A percentile compares a stretch with the other conserved stretches of the same genome.
Evolutionary conservation across 1,284 basidiomycete genomes (phyloP).

Genomic region (Abortiporus biennis): DNA sequence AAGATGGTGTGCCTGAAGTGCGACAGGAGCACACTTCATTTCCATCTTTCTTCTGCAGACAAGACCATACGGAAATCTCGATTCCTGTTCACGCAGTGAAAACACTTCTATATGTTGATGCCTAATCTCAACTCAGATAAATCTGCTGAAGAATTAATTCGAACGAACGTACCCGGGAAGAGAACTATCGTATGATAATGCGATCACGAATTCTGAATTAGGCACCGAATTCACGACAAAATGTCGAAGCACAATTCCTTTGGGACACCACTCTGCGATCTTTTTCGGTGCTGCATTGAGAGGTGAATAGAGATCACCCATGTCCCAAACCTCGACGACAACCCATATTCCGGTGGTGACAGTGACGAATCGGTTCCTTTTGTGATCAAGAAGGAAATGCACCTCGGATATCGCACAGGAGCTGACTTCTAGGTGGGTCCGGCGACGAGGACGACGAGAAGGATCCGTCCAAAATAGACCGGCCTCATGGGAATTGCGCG

Average conservation of each 20-base stretch:
- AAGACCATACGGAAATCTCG: not conserved
- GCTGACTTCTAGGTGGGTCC: constrained; percentile 19
- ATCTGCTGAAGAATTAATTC: not conserved
- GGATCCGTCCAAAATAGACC: constrained; percentile 39
- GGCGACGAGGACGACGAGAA: constrained; percentile 18
- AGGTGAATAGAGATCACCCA: too few relatives aligned
- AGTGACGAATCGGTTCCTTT: constrained; percentile 39
- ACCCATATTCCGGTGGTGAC: constrained; percentile 56
- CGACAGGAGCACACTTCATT: constrained; percentile 37
- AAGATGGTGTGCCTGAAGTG: constrained; percentile 42
- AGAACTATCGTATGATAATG: constrained; percentile 37
- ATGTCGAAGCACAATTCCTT: constrained; percentile 43
- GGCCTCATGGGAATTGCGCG: constrained; percentile 35
- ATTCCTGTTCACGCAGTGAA: constrained; percentile 4
- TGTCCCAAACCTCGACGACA: constrained; percentile 45
- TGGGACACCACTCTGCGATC: constrained; percentile 44
- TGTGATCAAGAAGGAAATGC: constrained; percentile 40
- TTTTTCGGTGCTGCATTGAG: constrained; percentile 22
- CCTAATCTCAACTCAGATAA: constrained; percentile 5
- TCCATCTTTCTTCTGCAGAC: constrained; percentile 21
- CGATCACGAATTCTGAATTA: constrained; percentile 38
- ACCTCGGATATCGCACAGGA: constrained; percentile 41
- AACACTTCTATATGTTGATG: constrained; percentile 19
- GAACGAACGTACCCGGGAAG: constrained; percentile 16
- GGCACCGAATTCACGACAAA: constrained; percentile 42